phyloP scores from a whole-genome alignment of 164 flowering plant genomes.

The Tetrastigma voinierianum region DNA sequence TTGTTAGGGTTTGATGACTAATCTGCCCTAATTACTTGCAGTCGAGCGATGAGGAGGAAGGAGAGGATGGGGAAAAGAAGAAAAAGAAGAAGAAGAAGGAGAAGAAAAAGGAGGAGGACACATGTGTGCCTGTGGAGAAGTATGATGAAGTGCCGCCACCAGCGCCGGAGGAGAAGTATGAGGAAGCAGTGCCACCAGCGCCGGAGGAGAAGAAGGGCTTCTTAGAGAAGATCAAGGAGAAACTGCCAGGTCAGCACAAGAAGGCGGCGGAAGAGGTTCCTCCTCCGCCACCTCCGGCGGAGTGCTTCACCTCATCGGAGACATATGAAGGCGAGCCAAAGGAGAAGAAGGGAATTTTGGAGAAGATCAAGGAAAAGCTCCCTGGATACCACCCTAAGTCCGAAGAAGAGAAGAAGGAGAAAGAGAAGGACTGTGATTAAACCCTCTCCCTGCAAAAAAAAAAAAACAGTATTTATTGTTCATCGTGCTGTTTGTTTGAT shows the following conservation, averaged over 20 bases:
- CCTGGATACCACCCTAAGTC: slow-evolving; percentile 53
- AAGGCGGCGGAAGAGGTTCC: slow-evolving; percentile 20
- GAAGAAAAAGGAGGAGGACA: slow-evolving; percentile 42
- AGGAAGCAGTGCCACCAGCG: neutral
- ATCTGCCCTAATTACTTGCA: slow-evolving; percentile 14
- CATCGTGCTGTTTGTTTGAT: neutral
- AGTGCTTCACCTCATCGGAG: neutral
- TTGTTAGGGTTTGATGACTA: neutral
- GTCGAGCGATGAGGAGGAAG: slow-evolving; percentile 74
- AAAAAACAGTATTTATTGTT: neutral
- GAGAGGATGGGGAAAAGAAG: slow-evolving; percentile 41
- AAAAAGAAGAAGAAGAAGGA: slow-evolving; percentile 56
- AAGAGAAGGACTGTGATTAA: slow-evolving; percentile 13
- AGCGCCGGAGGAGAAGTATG: neutral
- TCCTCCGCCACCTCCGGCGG: slow-evolving; percentile 8
- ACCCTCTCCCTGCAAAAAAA: no score
- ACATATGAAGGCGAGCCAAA: slow-evolving; percentile 11
- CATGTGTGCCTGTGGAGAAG: slow-evolving; percentile 38
- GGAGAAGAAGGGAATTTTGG: slow-evolving; percentile 53
- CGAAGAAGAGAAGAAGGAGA: slow-evolving; percentile 36
- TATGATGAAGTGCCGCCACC: slow-evolving; percentile 15
- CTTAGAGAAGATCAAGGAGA: slow-evolving; percentile 39
- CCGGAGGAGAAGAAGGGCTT: slow-evolving; percentile 49
- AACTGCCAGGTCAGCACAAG: slow-evolving; percentile 35
- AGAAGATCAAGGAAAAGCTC: slow-evolving; percentile 73